Evolutionary conservation across 2,329 filamentous ascomycete species (phyloP).

Genomic region (Aspergillus intermedius): DNA sequence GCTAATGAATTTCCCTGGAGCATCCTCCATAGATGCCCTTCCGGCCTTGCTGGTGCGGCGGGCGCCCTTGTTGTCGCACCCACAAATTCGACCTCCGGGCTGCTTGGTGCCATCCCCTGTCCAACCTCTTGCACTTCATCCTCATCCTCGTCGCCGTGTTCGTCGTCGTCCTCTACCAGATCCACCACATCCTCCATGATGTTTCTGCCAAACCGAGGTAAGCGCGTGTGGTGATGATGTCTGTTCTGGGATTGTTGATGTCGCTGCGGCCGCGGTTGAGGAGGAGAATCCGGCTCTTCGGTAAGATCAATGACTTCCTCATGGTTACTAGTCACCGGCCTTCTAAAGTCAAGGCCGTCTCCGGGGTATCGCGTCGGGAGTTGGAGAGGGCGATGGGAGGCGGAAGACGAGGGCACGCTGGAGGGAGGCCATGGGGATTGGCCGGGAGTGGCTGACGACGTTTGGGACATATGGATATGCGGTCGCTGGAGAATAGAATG

Average conservation of each 20-base stretch:
- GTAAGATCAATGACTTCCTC: conserved; percentile 44
- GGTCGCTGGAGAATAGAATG: conserved; percentile 22
- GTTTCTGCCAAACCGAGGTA: conserved; percentile 31
- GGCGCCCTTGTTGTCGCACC: conserved; percentile 20
- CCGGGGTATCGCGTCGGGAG: conserved; percentile 38
- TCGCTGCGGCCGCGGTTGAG: conserved; percentile 9
- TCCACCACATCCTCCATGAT: conserved; percentile 35
- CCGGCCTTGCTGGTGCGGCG: conserved; percentile 7
- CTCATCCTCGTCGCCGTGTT: conserved; percentile 12
- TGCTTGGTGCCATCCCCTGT: conserved; percentile 17
- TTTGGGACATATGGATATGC: conserved; percentile 31
- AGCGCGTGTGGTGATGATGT: conserved; percentile 13
- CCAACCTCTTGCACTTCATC: conserved; percentile 4
- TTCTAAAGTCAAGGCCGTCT: conserved; percentile 51
- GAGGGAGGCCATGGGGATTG: conserved; percentile 20
- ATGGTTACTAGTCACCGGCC: conserved; percentile 33
- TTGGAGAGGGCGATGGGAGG: conserved; percentile 21
- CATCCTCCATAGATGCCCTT: conserved; percentile 7
- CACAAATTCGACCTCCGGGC: conserved; percentile 49
- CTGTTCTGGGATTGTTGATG: conserved; percentile 7
- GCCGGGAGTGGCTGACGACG: conserved; percentile 17
- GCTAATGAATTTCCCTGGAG: conserved; percentile 3
- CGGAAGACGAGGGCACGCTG: conserved; percentile 19
- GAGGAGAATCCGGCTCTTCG: conserved; percentile 36
- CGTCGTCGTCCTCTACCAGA: conserved; percentile 31